Conservation (phyloP, 2,329 filamentous ascomycete species). For the Furcasterigmium sp. region DNA sequence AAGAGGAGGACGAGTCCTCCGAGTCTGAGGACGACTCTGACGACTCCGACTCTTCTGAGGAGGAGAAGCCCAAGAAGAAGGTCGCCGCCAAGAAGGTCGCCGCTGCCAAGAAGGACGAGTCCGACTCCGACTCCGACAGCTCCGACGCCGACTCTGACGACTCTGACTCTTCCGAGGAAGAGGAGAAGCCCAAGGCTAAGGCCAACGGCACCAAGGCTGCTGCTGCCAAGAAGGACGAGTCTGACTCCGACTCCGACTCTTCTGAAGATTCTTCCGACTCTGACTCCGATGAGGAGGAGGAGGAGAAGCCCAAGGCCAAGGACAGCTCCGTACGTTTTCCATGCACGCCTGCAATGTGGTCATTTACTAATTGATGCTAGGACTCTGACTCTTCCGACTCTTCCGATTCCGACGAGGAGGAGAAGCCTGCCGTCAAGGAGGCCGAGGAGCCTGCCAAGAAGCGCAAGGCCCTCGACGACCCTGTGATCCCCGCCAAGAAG, state of each 20-base stretch:
- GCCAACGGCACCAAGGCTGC: conserved; percentile 26
- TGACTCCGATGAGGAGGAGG: conserved; percentile 23
- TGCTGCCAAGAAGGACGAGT: conserved; percentile 22
- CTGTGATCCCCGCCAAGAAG: conserved; percentile 54
- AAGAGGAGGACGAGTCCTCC: conserved; percentile 10
- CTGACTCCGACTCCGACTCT: conserved; percentile 22
- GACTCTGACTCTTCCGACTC: conserved; percentile 27
- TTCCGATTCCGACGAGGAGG: conserved; percentile 26
- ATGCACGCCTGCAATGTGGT: neutral
- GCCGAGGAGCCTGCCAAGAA: conserved; percentile 53
- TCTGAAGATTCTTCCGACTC: conserved; percentile 22
- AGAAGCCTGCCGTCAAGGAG: conserved; percentile 24
- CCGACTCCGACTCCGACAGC: conserved; percentile 24
- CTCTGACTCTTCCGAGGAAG: conserved; percentile 29
- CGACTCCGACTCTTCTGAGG: conserved; percentile 22
- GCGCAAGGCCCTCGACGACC: conserved; percentile 57
- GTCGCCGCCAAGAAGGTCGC: conserved; percentile 15
- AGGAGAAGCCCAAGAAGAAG: conserved; percentile 13
- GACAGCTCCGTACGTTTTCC: conserved; percentile 10
- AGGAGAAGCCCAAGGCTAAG: conserved; percentile 26
- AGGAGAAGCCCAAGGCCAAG: conserved; percentile 13
- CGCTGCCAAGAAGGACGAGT: conserved; percentile 5
- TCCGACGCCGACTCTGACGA: conserved; percentile 28
- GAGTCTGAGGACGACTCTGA: conserved; percentile 11
- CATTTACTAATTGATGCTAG: conserved; percentile 3